Evolutionary conservation across 2,329 filamentous ascomycete species (phyloP), one percentile per base, ranked within the genome.

Genomic region (Colletotrichum sidae): DNA sequence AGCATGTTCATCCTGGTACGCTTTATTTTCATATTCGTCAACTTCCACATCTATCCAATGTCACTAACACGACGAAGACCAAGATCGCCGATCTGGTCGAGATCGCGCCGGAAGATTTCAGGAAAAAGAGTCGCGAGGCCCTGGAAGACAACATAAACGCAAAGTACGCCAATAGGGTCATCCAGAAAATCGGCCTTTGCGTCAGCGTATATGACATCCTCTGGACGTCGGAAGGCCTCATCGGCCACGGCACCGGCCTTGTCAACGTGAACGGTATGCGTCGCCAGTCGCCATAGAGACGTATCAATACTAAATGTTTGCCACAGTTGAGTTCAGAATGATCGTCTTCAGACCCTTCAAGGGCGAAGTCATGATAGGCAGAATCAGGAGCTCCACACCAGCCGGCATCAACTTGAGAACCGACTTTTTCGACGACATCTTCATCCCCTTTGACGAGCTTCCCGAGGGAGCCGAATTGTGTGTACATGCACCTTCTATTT

Each of bases 141-240:
- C 93, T 99, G 69, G 94, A 97, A 79, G 94, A 99, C 81, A 96
- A 96, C 73, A 96, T 99, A 80, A 98, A 99, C 77, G 86, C 90
- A 69, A 99, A 99, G 80, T 99, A 97, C 78, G 90, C 95, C 65
- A 97, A 99, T 81, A 96, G 95, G 79, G 92, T 94, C 25, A 93
- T 99, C 67, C 95, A 97, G 76, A 96, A 96, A 74, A 90, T 98
- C 65, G 96, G 96, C 10, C 89, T 99, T 4, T 97, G 94, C 74
- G 91, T 99, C 71, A 95, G 92, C 75, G 88, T 99, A 72, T 97
- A 96, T 80, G 96, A 98, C 75, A 83, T 99, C 11, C 81, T 97
- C 6, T 92, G 92, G 80, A 89, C 93, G 0, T 97, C 94, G 1
- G 96, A 99, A 77, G 96, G 96, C 37, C 82, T 97, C 34, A 97